phyloP scores from a whole-genome alignment of 108 stramenopile species.

The Thalassiosira profunda region DNA sequence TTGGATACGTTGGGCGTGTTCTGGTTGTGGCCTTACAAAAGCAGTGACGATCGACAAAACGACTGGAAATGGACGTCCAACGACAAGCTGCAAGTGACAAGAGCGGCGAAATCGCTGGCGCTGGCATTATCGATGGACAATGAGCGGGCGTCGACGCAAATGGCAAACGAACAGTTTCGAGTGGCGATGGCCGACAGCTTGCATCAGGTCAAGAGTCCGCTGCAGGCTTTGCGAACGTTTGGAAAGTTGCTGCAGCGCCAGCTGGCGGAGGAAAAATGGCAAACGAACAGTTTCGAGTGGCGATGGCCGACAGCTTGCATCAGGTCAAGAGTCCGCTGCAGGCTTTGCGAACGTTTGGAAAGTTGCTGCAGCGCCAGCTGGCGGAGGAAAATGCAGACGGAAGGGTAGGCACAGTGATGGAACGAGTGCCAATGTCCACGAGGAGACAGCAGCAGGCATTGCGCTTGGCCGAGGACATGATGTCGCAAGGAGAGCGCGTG shows the following conservation, averaged over 20 bases:
- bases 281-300: slow-evolving; percentile 54
- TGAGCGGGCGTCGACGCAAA: slow-evolving; percentile 53
- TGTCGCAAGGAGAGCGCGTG: slow-evolving; percentile 87
- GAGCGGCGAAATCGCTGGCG: slow-evolving; percentile 79
- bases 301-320: slow-evolving; percentile 81
- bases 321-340: slow-evolving; percentile 93
- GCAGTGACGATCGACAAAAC: not conserved
- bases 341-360: slow-evolving; percentile 82
- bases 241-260: slow-evolving; percentile 81
- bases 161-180: slow-evolving; percentile 57
- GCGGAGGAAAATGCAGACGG: slow-evolving; percentile 2
- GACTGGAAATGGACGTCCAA: slow-evolving; percentile 56
- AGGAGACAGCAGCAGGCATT: slow-evolving; percentile 52
- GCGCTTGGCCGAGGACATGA: slow-evolving; percentile 69
- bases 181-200: slow-evolving; percentile 73
- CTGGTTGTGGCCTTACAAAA: slow-evolving; percentile 26
- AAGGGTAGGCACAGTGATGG: slow-evolving; percentile 17
- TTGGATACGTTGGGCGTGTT: slow-evolving; percentile 76
- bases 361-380: not conserved
- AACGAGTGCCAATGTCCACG: slow-evolving; percentile 11
- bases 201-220: slow-evolving; percentile 92
- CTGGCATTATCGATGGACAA: slow-evolving; percentile 86
- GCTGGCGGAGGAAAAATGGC: slow-evolving; percentile 59
- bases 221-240: slow-evolving; percentile 88
- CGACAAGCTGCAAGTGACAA: slow-evolving; percentile 70